A percentile compares a stretch with the other conserved stretches of the same genome.
These are phyloP conservation scores for Xenoacremonium recifei DNA, from an alignment of 2,329 filamentous ascomycete genomes.

Conservation along the genomic window DNA sequence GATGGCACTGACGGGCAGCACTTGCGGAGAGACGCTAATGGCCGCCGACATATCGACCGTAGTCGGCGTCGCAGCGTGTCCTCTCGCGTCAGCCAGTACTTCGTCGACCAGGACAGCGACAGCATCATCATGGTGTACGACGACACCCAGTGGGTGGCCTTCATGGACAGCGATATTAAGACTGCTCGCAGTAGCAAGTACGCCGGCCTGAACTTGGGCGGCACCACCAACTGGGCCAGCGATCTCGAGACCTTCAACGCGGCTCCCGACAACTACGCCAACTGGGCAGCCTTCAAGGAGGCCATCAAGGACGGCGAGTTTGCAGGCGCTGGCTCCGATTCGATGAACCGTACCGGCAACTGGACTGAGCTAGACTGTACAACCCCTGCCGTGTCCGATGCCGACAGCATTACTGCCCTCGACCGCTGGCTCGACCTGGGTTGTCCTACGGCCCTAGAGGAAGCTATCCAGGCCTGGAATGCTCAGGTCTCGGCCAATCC, in stretches of 20 bases:
- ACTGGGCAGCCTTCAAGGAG: not conserved
- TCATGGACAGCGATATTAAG: slow-evolving; percentile 17
- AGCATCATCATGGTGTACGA: slow-evolving; percentile 19
- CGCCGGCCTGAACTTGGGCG: slow-evolving; percentile 16
- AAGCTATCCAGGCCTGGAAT: not conserved
- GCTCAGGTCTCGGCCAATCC: too few relatives aligned
- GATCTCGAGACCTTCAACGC: slow-evolving; percentile 20
- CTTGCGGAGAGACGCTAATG: too few relatives aligned
- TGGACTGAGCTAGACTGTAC: not conserved
- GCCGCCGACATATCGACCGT: too few relatives aligned
- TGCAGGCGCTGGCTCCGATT: not conserved
- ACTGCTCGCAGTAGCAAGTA: slow-evolving; percentile 5
- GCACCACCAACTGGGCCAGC: slow-evolving; percentile 21
- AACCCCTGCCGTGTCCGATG: not conserved
- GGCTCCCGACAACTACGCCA: not conserved
- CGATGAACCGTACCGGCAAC: not conserved
- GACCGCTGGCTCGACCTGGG: not conserved
- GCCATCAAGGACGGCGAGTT: too few relatives aligned
- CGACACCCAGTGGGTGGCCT: slow-evolving; percentile 15
- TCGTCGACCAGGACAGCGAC: slow-evolving; percentile 10
- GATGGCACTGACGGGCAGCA: too few relatives aligned
- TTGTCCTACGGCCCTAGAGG: not conserved
- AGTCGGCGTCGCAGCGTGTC: too few relatives aligned
- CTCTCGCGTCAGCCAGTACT: slow-evolving; percentile 7
- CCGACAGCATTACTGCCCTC: not conserved